Base-by-base conservation (phyloP, 306 rosid genomes). In the Vigna angularis region DNA sequence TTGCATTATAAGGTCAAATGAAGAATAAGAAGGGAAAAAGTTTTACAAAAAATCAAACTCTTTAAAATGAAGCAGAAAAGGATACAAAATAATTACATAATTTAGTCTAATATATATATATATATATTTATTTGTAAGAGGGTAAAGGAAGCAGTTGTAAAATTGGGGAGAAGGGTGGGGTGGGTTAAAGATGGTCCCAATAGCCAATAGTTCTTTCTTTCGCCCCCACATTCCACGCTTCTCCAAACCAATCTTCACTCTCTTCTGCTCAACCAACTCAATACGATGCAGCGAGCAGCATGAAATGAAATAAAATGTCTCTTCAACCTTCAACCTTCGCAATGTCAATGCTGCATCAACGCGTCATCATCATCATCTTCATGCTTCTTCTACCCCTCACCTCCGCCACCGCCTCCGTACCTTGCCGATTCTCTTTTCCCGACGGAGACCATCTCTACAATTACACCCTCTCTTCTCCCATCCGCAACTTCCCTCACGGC, bases 401-500 rank as follows among this genome's bases (percentile, higher is more conserved):
- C 63, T 77, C 79, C 55, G 75, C 66, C 13, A 44, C 63, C 14
- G 59, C 50, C 6, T 45, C 40, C 8, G 7, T 87, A 51, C 15
- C 79, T 72, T 95, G 98, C 83, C 84, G 82, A 40, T 85, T 87
- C 89, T 77, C 83, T 47, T 77, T 86, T 59, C 34, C 40, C 61
- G 87, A 83, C 63, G 79, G 72, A 24, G 36, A 86, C 74, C 91
- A 84, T 82, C 88, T 93, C 22, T 95, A 95, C 84, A 85, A 85
- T 86, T 95, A 83, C 76, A 82, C 85, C 61, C 87, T 91, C 83
- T 91, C 89, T 16, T 87, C 96, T 84, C 94, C 97, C 28, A 70
- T 78, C 50, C 89, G 85, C 18, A 59, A 81, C 75, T 89, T 81
- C 70, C 97, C 98, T 81, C 99, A 91, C 42, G 99, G 99, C 78